phyloP scores from a whole-genome alignment of 75 land plant species.

The Selaginella moellendorffii region DNA sequence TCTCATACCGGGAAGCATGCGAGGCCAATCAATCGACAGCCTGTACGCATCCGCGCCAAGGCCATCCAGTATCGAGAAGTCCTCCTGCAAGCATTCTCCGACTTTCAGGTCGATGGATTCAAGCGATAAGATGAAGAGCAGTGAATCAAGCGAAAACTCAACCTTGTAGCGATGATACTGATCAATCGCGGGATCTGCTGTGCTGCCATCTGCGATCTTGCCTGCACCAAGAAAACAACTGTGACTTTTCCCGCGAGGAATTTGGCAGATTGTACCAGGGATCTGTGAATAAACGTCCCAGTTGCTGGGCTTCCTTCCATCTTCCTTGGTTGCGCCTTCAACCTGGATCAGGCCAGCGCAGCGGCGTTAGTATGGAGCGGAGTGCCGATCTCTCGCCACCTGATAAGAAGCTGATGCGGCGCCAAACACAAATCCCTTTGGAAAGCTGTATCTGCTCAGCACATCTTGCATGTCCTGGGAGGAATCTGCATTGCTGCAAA shows the following conservation, averaged over 20 bases:
- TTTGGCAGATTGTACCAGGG: conserved; percentile 19
- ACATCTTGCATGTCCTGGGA: background rate
- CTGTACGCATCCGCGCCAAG: conserved; percentile 1
- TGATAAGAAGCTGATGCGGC: background rate
- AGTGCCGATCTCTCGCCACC: background rate
- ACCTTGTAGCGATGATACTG: conserved; percentile 7
- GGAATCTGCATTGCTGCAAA: background rate
- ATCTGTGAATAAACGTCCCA: conserved; percentile 44
- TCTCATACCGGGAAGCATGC: background rate
- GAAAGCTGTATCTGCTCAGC: conserved; percentile 2
- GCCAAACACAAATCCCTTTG: background rate
- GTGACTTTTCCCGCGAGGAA: background rate
- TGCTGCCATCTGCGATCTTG: background rate
- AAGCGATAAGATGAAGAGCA: background rate
- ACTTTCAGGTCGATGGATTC: background rate
- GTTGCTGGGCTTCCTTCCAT: conserved; percentile 40
- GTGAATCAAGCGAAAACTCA: background rate
- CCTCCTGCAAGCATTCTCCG: background rate
- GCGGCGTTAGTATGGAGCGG: background rate
- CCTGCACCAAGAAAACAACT: background rate
- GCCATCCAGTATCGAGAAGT: background rate
- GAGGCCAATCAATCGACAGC: background rate
- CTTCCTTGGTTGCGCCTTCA: conserved; percentile 59
- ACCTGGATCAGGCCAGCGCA: conserved; percentile 16
- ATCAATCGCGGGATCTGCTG: background rate